Base-by-base conservation (phyloP, 306 rosid species). In the Trichosanthes truncata region DNA sequence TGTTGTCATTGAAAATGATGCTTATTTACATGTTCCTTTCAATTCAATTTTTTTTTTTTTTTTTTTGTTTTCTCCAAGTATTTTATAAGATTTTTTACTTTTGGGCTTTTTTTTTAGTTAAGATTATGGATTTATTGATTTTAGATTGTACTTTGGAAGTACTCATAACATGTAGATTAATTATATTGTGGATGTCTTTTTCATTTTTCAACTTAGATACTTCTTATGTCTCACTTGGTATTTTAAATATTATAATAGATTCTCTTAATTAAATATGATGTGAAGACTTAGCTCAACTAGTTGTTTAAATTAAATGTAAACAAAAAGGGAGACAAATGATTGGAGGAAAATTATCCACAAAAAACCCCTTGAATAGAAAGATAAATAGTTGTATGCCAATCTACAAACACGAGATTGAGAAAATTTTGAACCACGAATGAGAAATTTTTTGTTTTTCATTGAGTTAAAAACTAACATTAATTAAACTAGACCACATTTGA, bases 1-100 rank as follows among this genome's bases (percentile, higher is more conserved):
- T 73, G 78, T 73, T 43, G 40, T 73, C 78, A 73, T 73, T 73
- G 78, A 73, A 72, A 73, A 48, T 45, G 78, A 74, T 74, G 78
- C 26, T 67, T 40, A 67, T 13, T 68, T 48, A 49, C 17, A 17
- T 49, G 61, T 46, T 29, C 56, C 56, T 71, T 71, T 43, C 56
- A 71, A 71, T 71, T 71, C 77, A 7, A 45, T 14, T 23, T 13
- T 61, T n/a, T 14, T 23, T 13, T 61, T n/a, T n/a, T n/a, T n/a
- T n/a, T n/a, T n/a, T n/a, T 69, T 69, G 33, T 38, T 69, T 13
- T 23, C 76, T 13, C 11, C 76, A 71, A 43, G 17, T 68, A 68
- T 68, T n/a, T 41, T 69, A n/a, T 36, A 69, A 69, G 5, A 18
- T 68, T n/a, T n/a, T 63, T 65, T 18, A 33, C 25, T 65, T 29